Conservation (phyloP, 1,284 basidiomycete species). For the Laetiporus sulphureus region DNA sequence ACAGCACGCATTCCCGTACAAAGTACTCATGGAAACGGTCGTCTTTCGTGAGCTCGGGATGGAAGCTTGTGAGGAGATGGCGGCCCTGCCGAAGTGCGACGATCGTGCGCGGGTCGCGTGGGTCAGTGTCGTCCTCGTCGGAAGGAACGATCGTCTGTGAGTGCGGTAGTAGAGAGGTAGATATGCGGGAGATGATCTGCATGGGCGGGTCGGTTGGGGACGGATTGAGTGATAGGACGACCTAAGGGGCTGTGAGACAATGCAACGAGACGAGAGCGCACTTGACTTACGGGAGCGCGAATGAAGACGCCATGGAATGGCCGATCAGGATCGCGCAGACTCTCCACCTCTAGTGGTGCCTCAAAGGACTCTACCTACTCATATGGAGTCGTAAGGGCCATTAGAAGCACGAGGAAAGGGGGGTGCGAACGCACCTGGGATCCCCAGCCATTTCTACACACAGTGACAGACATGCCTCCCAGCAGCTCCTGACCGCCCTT, state of each 20-base stretch:
- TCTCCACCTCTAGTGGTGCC: constrained; percentile 61
- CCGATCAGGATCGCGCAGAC: constrained; percentile 49
- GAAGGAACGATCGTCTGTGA: constrained; percentile 28
- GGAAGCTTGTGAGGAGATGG: constrained; percentile 88
- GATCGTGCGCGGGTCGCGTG: constrained; percentile 54
- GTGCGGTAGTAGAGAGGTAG: constrained; percentile 51
- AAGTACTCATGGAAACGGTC: constrained; percentile 88
- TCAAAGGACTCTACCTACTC: constrained; percentile 90
- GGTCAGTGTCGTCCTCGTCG: constrained; percentile 33
- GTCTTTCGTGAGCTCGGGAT: constrained; percentile 90
- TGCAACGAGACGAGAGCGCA: constrained; percentile 8
- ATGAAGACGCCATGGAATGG: constrained; percentile 92
- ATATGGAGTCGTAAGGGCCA: no score
- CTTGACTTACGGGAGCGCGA: constrained; percentile 67
- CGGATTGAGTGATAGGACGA: constrained; percentile 46
- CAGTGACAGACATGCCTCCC: constrained; percentile 75
- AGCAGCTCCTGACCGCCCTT: constrained; percentile 86
- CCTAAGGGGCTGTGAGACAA: constrained; percentile 33
- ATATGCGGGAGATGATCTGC: constrained; percentile 69
- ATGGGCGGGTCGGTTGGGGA: constrained; percentile 44
- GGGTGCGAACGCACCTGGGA: constrained; percentile 63
- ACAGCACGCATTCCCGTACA: constrained; percentile 58
- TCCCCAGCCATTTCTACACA: constrained; percentile 89
- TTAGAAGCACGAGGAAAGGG: no score
- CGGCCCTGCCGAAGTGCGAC: constrained; percentile 86